phyloP scores from a whole-genome alignment of 495 filamentous ascomycete genomes.

The Aspergillus asperescens region DNA sequence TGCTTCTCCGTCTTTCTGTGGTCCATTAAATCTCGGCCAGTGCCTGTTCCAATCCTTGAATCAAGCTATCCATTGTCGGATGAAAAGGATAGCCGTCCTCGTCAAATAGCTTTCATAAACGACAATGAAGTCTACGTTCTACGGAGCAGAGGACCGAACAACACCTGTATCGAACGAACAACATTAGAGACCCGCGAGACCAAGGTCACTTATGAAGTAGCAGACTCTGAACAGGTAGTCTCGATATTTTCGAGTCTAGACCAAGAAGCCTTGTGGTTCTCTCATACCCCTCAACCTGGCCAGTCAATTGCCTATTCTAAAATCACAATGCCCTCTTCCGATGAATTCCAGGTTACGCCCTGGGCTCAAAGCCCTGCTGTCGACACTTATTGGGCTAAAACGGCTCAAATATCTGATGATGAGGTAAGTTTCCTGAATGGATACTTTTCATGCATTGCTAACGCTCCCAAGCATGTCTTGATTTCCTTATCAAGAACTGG shows the following conservation, averaged over 20 bases:
- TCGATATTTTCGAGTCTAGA: slow-evolving; percentile 37
- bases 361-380: slow-evolving; percentile 33
- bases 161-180: slow-evolving; percentile 34
- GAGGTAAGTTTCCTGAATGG: slow-evolving; percentile 26
- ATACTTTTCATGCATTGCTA: slow-evolving; percentile 6
- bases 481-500: slow-evolving; percentile 63
- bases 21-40: slow-evolving; percentile 47
- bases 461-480: slow-evolving; percentile 31
- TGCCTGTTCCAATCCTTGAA: slow-evolving; percentile 41
- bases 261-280: slow-evolving; percentile 41
- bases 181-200: slow-evolving; percentile 35
- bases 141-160: slow-evolving; percentile 29
- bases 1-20: slow-evolving; percentile 62
- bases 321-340: slow-evolving; percentile 16
- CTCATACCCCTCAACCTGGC: slow-evolving; percentile 25
- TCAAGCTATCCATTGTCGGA: slow-evolving; percentile 44
- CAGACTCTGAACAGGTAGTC: slow-evolving; percentile 33
- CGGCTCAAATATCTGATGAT: slow-evolving; percentile 34
- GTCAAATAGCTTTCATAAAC: slow-evolving; percentile 41
- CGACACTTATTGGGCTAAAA: slow-evolving; percentile 40
- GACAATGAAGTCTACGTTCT: slow-evolving; percentile 44
- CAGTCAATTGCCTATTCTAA: slow-evolving; percentile 30
- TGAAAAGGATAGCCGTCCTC: slow-evolving; percentile 27
- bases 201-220: slow-evolving; percentile 27
- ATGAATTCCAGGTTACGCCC: slow-evolving; percentile 18